These are phyloP conservation scores for Calonectria naviculata DNA, from an alignment of 2,329 filamentous ascomycete species.

Conservation along the genomic window DNA sequence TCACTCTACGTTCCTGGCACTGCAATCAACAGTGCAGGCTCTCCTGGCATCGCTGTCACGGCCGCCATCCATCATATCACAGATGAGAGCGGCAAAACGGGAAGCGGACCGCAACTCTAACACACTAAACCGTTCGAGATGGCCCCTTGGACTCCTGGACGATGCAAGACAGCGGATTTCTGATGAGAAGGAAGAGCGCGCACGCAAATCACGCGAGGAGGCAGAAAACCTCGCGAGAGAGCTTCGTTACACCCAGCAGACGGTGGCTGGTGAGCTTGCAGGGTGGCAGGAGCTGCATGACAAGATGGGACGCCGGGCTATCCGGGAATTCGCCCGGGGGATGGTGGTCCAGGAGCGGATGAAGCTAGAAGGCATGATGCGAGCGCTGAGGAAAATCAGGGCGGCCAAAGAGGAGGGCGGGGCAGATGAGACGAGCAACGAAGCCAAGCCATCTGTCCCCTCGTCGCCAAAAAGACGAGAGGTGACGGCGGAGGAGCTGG, in stretches of 20 bases:
- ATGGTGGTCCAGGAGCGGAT: conserved; percentile 86
- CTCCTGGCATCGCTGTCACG: conserved; percentile 83
- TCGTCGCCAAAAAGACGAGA: conserved; percentile 22
- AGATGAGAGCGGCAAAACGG: conserved; percentile 79
- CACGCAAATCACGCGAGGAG: conserved; percentile 76
- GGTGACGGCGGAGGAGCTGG: conserved; percentile 30
- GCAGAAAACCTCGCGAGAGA: conserved; percentile 82
- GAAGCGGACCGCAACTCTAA: conserved; percentile 82
- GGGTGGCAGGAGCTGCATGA: conserved; percentile 94
- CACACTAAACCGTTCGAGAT: conserved; percentile 79
- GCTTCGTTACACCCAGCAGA: conserved; percentile 90
- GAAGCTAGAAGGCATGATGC: conserved; percentile 81
- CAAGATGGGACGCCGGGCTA: conserved; percentile 77
- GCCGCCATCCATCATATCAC: conserved; percentile 80
- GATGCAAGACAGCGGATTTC: conserved; percentile 86
- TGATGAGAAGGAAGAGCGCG: conserved; percentile 86
- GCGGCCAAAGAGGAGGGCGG: conserved; percentile 23
- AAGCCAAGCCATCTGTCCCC: conserved; percentile 24
- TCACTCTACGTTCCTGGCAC: conserved; percentile 80
- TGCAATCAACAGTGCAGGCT: conserved; percentile 86
- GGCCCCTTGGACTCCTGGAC: conserved; percentile 86
- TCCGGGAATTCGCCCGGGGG: conserved; percentile 79
- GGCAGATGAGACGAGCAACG: conserved; percentile 25
- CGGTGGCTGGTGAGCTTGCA: conserved; percentile 90
- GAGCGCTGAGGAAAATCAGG: conserved; percentile 76